Conservation (phyloP, 345 rosid species). For the Eucalyptus marginata region DNA sequence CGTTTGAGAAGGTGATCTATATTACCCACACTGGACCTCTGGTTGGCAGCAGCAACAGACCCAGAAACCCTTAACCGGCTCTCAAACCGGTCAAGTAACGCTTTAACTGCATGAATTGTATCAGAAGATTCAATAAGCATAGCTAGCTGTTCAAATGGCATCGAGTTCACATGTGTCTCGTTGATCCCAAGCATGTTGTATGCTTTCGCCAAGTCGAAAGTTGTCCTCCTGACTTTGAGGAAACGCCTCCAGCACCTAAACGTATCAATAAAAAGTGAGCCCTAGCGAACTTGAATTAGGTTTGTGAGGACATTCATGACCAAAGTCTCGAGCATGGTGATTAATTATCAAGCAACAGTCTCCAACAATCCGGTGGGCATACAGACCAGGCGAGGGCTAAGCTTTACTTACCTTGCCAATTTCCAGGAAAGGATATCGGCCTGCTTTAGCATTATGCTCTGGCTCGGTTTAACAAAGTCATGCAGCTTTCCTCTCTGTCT, state of each 20-base stretch:
- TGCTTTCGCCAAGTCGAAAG: slow-evolving; percentile 56
- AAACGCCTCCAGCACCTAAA: slow-evolving; percentile 90
- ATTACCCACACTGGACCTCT: slow-evolving; percentile 32
- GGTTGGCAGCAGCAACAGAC: slow-evolving; percentile 11
- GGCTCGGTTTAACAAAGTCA: slow-evolving; percentile 30
- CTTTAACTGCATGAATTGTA: slow-evolving; percentile 51
- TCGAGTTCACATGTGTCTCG: slow-evolving; percentile 29
- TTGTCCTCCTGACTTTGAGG: slow-evolving; percentile 47
- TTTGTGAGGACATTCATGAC: background rate
- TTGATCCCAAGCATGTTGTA: slow-evolving; percentile 56
- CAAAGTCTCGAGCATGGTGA: background rate
- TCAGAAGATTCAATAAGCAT: slow-evolving; percentile 46
- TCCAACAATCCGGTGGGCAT: background rate
- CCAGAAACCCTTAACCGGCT: slow-evolving; percentile 56
- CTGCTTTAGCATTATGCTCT: slow-evolving; percentile 47
- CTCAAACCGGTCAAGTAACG: slow-evolving; percentile 74
- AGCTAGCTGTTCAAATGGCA: slow-evolving; percentile 90
- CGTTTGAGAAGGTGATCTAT: slow-evolving; percentile 87
- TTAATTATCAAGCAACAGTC: background rate
- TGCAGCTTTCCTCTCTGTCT: slow-evolving; percentile 66
- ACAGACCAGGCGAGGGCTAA: background rate
- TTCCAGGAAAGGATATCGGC: slow-evolving; percentile 75
- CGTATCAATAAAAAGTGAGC: background rate
- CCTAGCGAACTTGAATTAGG: background rate
- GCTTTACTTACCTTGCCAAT: slow-evolving; percentile 47